Base-by-base conservation (phyloP, 164 flowering plant species). In the Platanus orientalis region DNA sequence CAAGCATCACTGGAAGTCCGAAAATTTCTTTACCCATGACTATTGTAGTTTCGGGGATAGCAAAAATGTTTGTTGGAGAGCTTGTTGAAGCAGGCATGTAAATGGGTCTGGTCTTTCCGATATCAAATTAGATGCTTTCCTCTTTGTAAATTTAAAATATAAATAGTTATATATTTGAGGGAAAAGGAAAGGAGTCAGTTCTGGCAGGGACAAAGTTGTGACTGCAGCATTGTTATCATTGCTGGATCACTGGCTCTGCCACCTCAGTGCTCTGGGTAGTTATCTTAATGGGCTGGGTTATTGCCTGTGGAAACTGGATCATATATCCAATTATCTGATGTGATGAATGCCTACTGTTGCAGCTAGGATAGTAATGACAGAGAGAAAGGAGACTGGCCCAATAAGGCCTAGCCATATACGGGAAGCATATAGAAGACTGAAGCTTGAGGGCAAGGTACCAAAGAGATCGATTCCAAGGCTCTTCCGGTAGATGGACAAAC, bases 21-120 rank as follows among this genome's bases (percentile, higher is more conserved):
- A 94, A 87, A 78, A 88, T 92, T 44, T 85, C 96, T 39, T 47
- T 83, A 36, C 99, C 96, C 13, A 85, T 87, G 89, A 90, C 96
- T 20, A 92, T 95, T 70, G 99, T 85, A 30, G 89, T 84, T 20
- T 92, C 96, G 3, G 96, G 99, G 5, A 95, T 92, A 54, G 97
- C 96, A 66, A 95, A 95, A 70, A 83, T 95, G 88, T 95, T 92
- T 77, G 96, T 95, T 57, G 96, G 97, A 13, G 99, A 95, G 75
- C 89, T 95, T 55, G 82, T 92, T 53, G 99, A 95, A 72, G 83
- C 89, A 77, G 96, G 97, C 81, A 70, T 50, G 4, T 16, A 36
- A 24, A 23, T 30, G 39, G n/a, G n/a, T n/a, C n/a, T n/a, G n/a
- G n/a, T n/a, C n/a, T n/a, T n/a, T n/a, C n/a, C n/a, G n/a, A n/a